These are phyloP conservation scores for Zizania latifolia DNA, from an alignment of 176 grass and related monocot species.

Conservation along the genomic window DNA sequence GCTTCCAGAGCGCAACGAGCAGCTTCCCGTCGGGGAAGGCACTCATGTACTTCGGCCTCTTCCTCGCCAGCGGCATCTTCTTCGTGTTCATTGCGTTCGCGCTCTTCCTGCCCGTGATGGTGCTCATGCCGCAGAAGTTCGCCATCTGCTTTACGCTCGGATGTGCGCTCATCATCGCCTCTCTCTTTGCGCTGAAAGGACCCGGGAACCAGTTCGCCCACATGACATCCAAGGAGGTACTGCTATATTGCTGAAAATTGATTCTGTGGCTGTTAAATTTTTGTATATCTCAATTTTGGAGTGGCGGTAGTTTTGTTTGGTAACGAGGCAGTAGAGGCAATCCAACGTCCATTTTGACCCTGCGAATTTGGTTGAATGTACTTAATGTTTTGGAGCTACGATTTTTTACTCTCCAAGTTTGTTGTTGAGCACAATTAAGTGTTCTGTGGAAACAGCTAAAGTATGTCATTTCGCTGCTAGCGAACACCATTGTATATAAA, in stretches of 20 bases:
- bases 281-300: not conserved
- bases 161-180: constrained; percentile 80
- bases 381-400: not conserved
- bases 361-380: not conserved
- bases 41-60: constrained; percentile 89
- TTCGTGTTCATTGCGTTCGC: constrained; percentile 89
- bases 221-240: constrained; percentile 97
- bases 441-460: not conserved
- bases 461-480: not conserved
- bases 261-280: not conserved
- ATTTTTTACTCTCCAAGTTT: not conserved
- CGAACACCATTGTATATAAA: not conserved
- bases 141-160: constrained; percentile 93
- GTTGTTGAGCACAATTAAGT: not conserved
- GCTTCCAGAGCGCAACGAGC: constrained; percentile 84
- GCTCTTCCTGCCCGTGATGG: constrained; percentile 92
- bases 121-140: constrained; percentile 95
- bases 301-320: not conserved
- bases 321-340: not conserved
- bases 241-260: not conserved
- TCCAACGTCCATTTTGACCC: not conserved
- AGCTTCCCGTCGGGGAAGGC: constrained; percentile 83
- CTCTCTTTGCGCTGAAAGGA: constrained; percentile 92
- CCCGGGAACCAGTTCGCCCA: constrained; percentile 72
- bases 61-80: constrained; percentile 89